These are phyloP conservation scores for Ricinus communis DNA, from an alignment of 345 rosid species.

Conservation along the genomic window DNA sequence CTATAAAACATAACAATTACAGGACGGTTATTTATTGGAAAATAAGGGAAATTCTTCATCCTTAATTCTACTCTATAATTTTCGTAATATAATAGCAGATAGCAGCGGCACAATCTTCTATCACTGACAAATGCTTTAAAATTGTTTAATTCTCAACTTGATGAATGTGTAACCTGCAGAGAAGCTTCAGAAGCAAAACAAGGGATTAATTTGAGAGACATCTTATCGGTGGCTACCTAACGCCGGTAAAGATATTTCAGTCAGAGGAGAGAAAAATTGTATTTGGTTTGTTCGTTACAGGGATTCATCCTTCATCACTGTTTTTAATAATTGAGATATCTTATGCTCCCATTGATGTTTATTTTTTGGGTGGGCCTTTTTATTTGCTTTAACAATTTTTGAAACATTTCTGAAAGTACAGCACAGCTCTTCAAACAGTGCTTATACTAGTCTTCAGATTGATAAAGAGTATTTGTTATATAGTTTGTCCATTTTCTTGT, in stretches of 20 bases:
- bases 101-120: no score
- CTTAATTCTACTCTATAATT: no score
- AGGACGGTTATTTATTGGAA: no score
- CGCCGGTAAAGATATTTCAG: background rate
- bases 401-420: conserved; percentile 4
- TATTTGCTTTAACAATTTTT: background rate
- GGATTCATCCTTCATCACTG: background rate
- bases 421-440: background rate
- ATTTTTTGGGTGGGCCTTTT: conserved; percentile 1
- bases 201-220: no score
- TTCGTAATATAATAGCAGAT: no score
- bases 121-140: no score
- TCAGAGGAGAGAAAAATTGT: background rate
- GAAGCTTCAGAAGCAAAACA: no score
- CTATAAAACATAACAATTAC: no score
- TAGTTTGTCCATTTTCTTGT: background rate
- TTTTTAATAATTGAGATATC: conserved; percentile 13
- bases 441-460: conserved; percentile 14
- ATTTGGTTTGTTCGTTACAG: background rate
- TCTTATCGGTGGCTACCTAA: background rate
- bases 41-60: no score
- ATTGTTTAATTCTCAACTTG: no score
- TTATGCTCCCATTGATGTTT: background rate
- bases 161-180: no score
- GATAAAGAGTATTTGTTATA: conserved; percentile 13